Percentiles rank a stretch among this genome's conserved stretches.
These are phyloP conservation scores for Amphichorda felina DNA, from an alignment of 2,329 filamentous ascomycete genomes.

Conservation along the genomic window DNA sequence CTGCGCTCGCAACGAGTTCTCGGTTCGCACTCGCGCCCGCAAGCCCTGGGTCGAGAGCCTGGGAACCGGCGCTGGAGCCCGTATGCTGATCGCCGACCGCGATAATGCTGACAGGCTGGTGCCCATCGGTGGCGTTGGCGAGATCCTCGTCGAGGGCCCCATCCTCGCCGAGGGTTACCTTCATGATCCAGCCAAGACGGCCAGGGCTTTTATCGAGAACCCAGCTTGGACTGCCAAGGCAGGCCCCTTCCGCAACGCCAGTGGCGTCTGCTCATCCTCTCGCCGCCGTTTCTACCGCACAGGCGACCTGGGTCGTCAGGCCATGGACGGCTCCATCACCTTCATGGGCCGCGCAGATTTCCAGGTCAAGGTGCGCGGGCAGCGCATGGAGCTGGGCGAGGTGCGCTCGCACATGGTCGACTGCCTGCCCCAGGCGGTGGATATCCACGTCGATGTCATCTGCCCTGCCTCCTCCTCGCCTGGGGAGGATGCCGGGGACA, in stretches of 20 bases:
- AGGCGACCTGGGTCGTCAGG: constrained; percentile 31
- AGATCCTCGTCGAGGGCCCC: constrained; percentile 14
- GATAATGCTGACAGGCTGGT: constrained; percentile 13
- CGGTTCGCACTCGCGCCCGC: too few species aligned
- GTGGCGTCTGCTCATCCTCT: too few species aligned
- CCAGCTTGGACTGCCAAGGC: constrained; percentile 12
- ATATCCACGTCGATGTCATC: too few species aligned
- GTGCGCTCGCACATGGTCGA: too few species aligned
- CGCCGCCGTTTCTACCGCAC: constrained; percentile 35
- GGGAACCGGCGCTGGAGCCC: neutral
- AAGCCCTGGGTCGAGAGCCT: too few species aligned
- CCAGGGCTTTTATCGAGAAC: constrained; percentile 23
- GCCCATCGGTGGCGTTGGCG: constrained; percentile 12
- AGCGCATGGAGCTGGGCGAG: constrained; percentile 3
- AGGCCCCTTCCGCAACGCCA: too few species aligned
- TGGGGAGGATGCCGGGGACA: too few species aligned
- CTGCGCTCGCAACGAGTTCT: neutral
- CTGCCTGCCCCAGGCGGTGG: too few species aligned
- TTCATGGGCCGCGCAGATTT: constrained; percentile 33
- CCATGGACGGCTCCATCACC: constrained; percentile 24
- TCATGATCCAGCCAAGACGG: constrained; percentile 9
- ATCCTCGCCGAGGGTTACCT: constrained; percentile 12
- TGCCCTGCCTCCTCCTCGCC: too few species aligned
- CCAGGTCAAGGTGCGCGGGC: constrained; percentile 4
- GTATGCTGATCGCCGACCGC: constrained; percentile 20